Evolutionary conservation across 306 rosid species (phyloP).

Genomic region (Vigna hirtella): DNA sequence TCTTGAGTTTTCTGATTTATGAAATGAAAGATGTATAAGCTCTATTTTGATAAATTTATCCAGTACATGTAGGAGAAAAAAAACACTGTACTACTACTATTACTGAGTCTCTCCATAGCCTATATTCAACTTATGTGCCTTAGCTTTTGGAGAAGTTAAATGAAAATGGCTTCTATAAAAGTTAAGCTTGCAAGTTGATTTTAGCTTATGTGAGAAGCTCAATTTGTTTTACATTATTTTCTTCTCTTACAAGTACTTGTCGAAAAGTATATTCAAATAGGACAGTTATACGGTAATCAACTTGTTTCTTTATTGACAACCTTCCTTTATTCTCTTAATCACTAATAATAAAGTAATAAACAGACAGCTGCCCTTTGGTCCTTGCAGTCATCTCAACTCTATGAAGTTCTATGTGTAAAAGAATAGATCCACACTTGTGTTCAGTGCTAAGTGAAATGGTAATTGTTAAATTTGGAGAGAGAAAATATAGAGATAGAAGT

Average conservation of each 20-base stretch:
- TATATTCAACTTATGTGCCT: background rate
- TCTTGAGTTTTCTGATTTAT: conserved; percentile 29
- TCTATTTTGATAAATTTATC: background rate
- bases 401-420: conserved; percentile 9
- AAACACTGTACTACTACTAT: background rate
- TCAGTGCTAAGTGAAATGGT: background rate
- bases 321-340: conserved; percentile 36
- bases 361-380: conserved; percentile 15
- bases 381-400: conserved; percentile 37
- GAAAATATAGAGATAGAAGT: too few species aligned
- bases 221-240: background rate
- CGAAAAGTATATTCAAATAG: background rate
- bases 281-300: background rate
- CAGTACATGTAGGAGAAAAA: background rate
- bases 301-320: conserved; percentile 29
- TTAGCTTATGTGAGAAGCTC: background rate
- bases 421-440: background rate
- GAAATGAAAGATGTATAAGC: conserved; percentile 3
- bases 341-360: conserved; percentile 6
- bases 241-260: background rate
- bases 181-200: background rate
- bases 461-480: too few species aligned
- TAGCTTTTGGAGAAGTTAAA: background rate
- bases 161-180: background rate
- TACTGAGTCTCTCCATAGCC: background rate